Evolutionary conservation across 805 yeast species (phyloP).

Genomic region (Peterozyma toletana): DNA sequence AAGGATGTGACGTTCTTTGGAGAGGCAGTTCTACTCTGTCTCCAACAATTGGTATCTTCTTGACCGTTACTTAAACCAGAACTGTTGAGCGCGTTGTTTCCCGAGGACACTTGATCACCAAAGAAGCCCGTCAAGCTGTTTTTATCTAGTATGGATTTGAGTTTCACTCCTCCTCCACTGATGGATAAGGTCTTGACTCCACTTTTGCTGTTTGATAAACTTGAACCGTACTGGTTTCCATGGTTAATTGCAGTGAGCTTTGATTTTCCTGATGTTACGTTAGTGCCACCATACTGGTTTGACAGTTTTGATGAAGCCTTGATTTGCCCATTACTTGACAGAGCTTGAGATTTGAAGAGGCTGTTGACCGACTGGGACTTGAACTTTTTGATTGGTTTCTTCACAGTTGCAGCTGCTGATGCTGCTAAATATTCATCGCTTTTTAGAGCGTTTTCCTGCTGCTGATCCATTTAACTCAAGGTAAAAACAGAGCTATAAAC

Average conservation of each 20-base stretch:
- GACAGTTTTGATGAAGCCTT: background rate
- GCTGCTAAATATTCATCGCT: no score
- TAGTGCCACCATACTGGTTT: background rate
- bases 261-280: background rate
- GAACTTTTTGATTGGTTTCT: conserved; percentile 13
- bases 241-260: background rate
- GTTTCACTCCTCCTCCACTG: conserved; percentile 4
- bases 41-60: conserved; percentile 7
- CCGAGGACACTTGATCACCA: background rate
- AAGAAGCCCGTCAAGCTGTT: background rate
- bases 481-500: no score
- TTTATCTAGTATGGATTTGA: conserved; percentile 8
- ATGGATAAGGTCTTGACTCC: conserved; percentile 8
- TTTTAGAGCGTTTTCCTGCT: no score
- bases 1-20: background rate
- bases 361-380: conserved; percentile 20
- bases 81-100: background rate
- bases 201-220: background rate
- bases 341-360: conserved; percentile 12
- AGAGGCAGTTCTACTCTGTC: conserved; percentile 5
- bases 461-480: no score
- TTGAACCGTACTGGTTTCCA: background rate
- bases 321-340: background rate
- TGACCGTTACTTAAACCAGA: background rate
- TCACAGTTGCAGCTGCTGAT: background rate